Evolutionary conservation across 1,139 yeast species (phyloP).

Genomic region (Suhomyces terraborum): DNA sequence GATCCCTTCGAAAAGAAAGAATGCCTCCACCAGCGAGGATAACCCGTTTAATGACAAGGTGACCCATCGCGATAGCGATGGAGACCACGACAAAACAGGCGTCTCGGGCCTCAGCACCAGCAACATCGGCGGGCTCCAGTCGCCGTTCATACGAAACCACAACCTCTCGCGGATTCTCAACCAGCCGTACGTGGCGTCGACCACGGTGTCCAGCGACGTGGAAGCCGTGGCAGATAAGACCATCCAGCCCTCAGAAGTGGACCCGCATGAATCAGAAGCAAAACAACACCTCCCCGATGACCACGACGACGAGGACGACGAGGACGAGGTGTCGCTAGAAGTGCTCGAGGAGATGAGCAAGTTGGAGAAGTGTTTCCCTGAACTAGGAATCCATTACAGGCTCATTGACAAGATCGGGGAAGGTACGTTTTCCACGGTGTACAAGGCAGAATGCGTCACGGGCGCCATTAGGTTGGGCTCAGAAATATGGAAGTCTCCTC

Average conservation of each 20-base stretch:
- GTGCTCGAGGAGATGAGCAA: constrained; percentile 67
- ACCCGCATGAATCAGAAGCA: background rate
- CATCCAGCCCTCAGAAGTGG: constrained; percentile 4
- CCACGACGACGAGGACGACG: constrained; percentile 24
- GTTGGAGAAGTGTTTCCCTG: constrained; percentile 65
- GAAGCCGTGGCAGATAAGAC: constrained; percentile 12
- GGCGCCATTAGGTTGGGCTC: constrained; percentile 42
- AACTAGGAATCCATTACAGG: constrained; percentile 59
- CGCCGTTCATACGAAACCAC: constrained; percentile 18
- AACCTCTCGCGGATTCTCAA: constrained; percentile 17
- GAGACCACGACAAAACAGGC: constrained; percentile 1
- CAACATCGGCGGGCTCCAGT: constrained; percentile 5
- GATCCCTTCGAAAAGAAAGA: constrained; percentile 9
- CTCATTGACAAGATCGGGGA: constrained; percentile 89
- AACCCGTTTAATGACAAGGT: constrained; percentile 25
- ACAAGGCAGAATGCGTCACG: constrained; percentile 76
- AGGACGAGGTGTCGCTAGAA: constrained; percentile 50
- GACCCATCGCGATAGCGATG: constrained; percentile 6
- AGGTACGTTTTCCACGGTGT: constrained; percentile 91
- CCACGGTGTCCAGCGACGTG: constrained; percentile 12
- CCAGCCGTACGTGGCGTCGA: constrained; percentile 7
- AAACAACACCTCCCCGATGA: background rate
- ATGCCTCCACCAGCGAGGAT: constrained; percentile 18
- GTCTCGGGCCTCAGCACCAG: background rate
- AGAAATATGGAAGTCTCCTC: constrained; percentile 51